Base-by-base conservation (phyloP, 805 yeast genomes). In the Candida xyloterini region DNA sequence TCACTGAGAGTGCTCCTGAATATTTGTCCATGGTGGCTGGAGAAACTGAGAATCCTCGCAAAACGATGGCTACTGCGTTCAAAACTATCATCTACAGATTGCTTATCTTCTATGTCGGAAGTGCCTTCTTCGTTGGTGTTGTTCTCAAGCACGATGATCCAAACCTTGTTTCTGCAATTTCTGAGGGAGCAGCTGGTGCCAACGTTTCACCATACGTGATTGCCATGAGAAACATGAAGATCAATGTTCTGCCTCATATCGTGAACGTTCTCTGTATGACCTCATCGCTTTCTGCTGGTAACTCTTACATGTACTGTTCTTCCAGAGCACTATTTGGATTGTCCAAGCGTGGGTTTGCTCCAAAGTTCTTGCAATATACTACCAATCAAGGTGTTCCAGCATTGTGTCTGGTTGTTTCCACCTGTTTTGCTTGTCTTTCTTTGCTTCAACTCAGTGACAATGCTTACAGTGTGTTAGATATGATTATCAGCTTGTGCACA, bases 11-110 rank as follows among this genome's bases (percentile, higher is more conserved):
- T 3, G 96, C 95, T 0, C 95, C 95, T 2, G 96, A 88, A 60
- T 84, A 84, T 52, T 75, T 88, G 25, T 74, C 91, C 1, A 81
- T 84, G 84, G 79, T 86, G 25, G 95, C 95, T 3, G 88, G 95
- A 33, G 95, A 88, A 59, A 93, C 95, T 8, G 54, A 49, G 26
- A 59, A 60, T 27, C 62, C 64, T 23, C 72, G 91, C 37, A 74
- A 74, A 39, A 79, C 79, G 5, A 65, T 88, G 57, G 89, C 93
- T 11, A 71, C 71, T 24, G 95, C 95, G 0, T 85, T 81, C 67
- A 81, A 78, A 48, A 83, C 82, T 40, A 87, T 87, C 14, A 79
- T 85, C 44, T 71, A 71, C 53, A 71, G 95, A 48, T 67, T 88
- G 44, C 69, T 81, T 1, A 60, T 83, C 23, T 73, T 88, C 47